Evolutionary conservation across 805 yeast genomes (phyloP).

Genomic region (Kuraishia molischiana): DNA sequence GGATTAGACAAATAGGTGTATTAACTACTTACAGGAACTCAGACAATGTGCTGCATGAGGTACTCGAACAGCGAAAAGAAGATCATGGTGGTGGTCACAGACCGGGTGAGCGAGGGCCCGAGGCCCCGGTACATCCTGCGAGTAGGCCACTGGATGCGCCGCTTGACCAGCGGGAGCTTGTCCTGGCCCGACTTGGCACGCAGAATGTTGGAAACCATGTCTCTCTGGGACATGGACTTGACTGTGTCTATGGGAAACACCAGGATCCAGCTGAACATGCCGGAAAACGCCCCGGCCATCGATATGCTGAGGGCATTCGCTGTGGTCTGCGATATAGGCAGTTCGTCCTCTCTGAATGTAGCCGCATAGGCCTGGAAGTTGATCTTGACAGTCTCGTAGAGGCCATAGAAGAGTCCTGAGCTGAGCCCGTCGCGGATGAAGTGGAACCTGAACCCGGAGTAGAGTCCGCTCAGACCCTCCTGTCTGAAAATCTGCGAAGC

Average conservation of each 20-base stretch:
- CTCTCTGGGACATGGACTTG: conserved; percentile 67
- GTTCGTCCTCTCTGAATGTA: conserved; percentile 8
- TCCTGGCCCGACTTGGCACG: conserved; percentile 36
- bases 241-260: conserved; percentile 79
- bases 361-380: conserved; percentile 19
- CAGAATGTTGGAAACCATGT: conserved; percentile 59
- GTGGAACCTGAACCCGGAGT: conserved; percentile 67
- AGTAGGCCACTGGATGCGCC: conserved; percentile 27
- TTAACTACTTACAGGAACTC: not conserved
- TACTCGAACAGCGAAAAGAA: conserved; percentile 68
- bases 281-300: conserved; percentile 72
- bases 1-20: no score
- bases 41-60: conserved; percentile 41
- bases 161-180: conserved; percentile 24
- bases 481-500: conserved; percentile 43
- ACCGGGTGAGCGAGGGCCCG: conserved; percentile 63
- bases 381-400: conserved; percentile 65
- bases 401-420: conserved; percentile 63
- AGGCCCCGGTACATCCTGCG: conserved; percentile 64
- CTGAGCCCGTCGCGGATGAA: conserved; percentile 59
- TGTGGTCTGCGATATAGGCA: conserved; percentile 12
- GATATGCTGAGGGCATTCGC: conserved; percentile 37
- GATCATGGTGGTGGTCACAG: conserved; percentile 64
- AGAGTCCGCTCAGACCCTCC: conserved; percentile 57
- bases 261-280: conserved; percentile 62